Percentiles rank a stretch among this genome's conserved stretches.
Evolutionary conservation across 805 yeast genomes (phyloP).

Genomic region (Yamadazyma paraphyllophila): DNA sequence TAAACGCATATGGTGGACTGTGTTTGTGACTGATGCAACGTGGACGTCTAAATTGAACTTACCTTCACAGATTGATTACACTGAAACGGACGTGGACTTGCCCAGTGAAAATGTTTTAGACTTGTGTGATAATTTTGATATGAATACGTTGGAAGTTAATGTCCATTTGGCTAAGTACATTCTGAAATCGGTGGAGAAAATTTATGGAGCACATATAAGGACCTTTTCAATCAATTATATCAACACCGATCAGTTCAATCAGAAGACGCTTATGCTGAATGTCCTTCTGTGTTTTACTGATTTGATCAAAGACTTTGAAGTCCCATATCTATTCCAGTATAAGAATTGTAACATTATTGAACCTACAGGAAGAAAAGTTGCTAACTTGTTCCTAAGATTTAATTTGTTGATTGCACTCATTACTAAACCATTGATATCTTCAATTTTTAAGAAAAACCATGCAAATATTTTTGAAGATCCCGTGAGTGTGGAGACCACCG

Average conservation of each 20-base stretch:
- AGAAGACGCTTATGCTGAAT: constrained; percentile 29
- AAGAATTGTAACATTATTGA: constrained; percentile 20
- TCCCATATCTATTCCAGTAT: constrained; percentile 24
- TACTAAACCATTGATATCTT: constrained; percentile 32
- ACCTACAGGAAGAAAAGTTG: constrained; percentile 23
- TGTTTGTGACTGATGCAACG: constrained; percentile 36
- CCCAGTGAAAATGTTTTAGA: constrained; percentile 33
- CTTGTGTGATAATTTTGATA: constrained; percentile 30
- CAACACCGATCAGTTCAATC: constrained; percentile 40
- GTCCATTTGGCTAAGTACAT: constrained; percentile 40
- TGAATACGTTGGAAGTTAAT: constrained; percentile 31
- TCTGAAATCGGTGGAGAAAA: constrained; percentile 32
- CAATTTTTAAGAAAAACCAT: constrained; percentile 27
- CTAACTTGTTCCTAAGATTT: constrained; percentile 36
- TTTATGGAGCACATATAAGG: constrained; percentile 41
- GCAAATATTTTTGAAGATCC: constrained; percentile 21
- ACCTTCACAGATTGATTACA: constrained; percentile 41
- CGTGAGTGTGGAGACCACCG: constrained; percentile 23
- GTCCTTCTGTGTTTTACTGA: constrained; percentile 28
- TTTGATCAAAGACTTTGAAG: constrained; percentile 32
- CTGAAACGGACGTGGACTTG: constrained; percentile 43
- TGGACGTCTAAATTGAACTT: constrained; percentile 40
- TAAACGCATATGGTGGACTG: constrained; percentile 43
- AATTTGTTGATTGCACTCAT: constrained; percentile 32
- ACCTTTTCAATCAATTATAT: constrained; percentile 40